These are phyloP conservation scores for Protomyces macrosporus DNA, from an alignment of 1,139 yeast genomes.

Conservation along the genomic window DNA sequence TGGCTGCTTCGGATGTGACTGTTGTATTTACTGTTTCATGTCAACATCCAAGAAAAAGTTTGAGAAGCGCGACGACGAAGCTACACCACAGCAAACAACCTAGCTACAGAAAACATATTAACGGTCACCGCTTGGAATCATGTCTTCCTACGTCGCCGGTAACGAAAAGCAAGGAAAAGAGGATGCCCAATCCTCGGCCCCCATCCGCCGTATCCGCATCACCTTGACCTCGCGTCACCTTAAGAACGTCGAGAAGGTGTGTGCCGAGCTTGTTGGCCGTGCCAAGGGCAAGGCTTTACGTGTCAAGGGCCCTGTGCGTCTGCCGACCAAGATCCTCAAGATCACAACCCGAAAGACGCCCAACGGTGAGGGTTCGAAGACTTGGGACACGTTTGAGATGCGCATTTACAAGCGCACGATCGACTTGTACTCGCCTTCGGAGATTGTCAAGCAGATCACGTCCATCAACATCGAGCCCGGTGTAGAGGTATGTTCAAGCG, in stretches of 20 bases:
- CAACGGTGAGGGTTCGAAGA: constrained; percentile 99
- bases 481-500: constrained; percentile 38
- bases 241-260: constrained; percentile 83
- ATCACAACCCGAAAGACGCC: constrained; percentile 99
- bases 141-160: constrained; percentile 23
- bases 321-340: constrained; percentile 98
- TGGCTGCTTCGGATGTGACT: no score
- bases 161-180: constrained; percentile 37
- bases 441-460: constrained; percentile 90
- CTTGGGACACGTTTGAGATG: constrained; percentile 99
- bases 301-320: constrained; percentile 95
- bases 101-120: not conserved
- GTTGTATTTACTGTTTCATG: no score
- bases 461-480: constrained; percentile 68
- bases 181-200: constrained; percentile 45
- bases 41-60: no score
- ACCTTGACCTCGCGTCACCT: constrained; percentile 99
- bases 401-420: constrained; percentile 99
- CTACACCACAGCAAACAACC: no score
- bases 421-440: constrained; percentile 96
- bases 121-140: not conserved
- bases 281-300: constrained; percentile 55
- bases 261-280: constrained; percentile 42
- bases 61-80: no score
- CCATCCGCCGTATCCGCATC: constrained; percentile 96